Evolutionary conservation across 1,139 yeast genomes (phyloP), one percentile per base, ranked within the genome.

Genomic region (Blastobotrys proliferans): DNA sequence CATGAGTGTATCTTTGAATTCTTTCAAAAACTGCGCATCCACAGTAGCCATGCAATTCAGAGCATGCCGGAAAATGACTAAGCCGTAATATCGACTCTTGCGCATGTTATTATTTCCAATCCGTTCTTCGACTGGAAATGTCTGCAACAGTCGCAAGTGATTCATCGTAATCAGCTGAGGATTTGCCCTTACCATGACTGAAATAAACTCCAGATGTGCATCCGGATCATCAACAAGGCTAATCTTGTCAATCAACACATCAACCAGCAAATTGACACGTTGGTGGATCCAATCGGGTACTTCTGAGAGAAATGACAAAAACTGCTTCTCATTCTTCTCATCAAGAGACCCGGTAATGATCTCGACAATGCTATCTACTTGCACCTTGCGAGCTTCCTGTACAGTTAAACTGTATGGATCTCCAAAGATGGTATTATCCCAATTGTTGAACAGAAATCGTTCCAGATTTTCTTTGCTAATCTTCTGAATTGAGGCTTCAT

Each of bases 51-150:
- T 30, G 25, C 20, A 21, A n/a, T 29, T 28, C 19, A 44, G 21
- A 6, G 42, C 44, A 30, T 41, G 18, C 10, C 44, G 26, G 30
- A 40, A 44, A 11, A 44, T 37, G 8, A 40, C 32, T 13, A 44
- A 19, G 3, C 41, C 38, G 21, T 40, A 40, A 33, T 34, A 44
- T 9, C 47, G 41, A 14, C 36, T 35, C 26, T 31, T 36, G n/a
- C 38, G 11, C 14, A 13, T 11, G 9, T 14, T 20, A 28, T 29
- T 40, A 13, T 5, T 11, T 3, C 37, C 38, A 9, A 24, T 30
- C 17, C 43, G 31, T n/a, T 40, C 47, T 29, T 44, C 47, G 14
- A 36, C 41, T 2, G 47, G 43, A 13, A 37, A 34, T 3, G 43
- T 22, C 11, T 40, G 41, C 19, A 40, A 26, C 18, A 44, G 28